Conservation (phyloP, 495 filamentous ascomycete species). For the Talaromyces nanjingensis region DNA sequence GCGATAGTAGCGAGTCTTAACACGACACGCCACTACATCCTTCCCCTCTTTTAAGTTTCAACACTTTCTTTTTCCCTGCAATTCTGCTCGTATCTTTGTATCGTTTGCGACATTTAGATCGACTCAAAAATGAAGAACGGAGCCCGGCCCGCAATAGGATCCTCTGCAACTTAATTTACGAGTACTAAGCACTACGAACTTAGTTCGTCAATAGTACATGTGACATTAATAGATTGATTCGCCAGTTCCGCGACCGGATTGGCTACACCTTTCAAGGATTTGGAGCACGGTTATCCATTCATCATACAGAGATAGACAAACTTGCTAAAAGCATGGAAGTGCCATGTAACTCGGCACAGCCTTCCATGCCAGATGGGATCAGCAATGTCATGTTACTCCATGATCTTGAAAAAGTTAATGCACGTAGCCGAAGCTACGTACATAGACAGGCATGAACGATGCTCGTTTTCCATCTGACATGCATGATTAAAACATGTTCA, state of each 20-base stretch:
- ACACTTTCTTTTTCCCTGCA: neutral
- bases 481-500: neutral
- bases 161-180: neutral
- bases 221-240: neutral
- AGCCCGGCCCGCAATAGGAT: neutral
- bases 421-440: neutral
- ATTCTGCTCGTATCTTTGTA: neutral
- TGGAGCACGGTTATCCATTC: neutral
- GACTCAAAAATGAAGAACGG: neutral
- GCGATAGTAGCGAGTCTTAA: neutral
- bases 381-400: neutral
- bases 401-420: conserved; percentile 3
- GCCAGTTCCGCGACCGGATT: neutral
- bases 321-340: neutral
- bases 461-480: neutral
- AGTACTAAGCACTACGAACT: neutral
- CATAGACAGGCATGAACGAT: conserved; percentile 1
- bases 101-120: neutral
- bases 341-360: neutral
- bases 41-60: neutral
- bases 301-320: neutral
- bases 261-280: neutral
- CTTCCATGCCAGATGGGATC: neutral
- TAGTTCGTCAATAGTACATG: neutral
- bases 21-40: neutral